These are phyloP conservation scores for Panicum hallii DNA, from an alignment of 202 grass and related monocot genomes.

Conservation along the genomic window DNA sequence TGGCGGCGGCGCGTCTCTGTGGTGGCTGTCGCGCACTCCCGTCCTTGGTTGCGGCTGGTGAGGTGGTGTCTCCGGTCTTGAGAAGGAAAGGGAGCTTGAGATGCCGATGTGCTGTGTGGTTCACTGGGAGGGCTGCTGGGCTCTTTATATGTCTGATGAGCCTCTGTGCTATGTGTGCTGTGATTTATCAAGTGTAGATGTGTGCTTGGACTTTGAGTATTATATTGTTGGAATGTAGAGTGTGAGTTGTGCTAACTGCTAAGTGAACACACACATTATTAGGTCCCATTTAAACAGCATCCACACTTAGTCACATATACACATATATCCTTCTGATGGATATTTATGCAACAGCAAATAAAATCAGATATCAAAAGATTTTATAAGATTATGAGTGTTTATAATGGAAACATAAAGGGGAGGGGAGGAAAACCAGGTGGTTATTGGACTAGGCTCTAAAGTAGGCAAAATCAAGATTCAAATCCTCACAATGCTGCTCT, in stretches of 20 bases:
- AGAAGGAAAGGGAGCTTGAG: conserved; percentile 9
- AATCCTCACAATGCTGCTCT: no score
- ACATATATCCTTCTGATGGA: no score
- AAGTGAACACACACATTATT: background rate
- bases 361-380: no score
- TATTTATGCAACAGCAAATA: no score
- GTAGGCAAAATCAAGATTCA: no score
- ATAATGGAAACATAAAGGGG: no score
- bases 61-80: background rate
- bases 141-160: conserved; percentile 52
- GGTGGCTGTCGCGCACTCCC: background rate
- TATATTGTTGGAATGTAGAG: conserved; percentile 40
- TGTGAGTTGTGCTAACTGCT: background rate
- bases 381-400: no score
- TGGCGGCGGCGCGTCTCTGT: background rate
- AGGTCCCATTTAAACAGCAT: background rate
- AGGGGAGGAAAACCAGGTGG: no score
- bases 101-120: conserved; percentile 40
- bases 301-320: no score
- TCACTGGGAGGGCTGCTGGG: background rate
- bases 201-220: background rate
- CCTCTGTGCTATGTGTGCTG: no score
- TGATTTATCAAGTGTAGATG: conserved; percentile 25
- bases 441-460: no score
- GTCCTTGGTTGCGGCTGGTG: background rate